phyloP scores from a whole-genome alignment of 768 basidiomycete genomes.

The Mrakia hoshinonis region DNA sequence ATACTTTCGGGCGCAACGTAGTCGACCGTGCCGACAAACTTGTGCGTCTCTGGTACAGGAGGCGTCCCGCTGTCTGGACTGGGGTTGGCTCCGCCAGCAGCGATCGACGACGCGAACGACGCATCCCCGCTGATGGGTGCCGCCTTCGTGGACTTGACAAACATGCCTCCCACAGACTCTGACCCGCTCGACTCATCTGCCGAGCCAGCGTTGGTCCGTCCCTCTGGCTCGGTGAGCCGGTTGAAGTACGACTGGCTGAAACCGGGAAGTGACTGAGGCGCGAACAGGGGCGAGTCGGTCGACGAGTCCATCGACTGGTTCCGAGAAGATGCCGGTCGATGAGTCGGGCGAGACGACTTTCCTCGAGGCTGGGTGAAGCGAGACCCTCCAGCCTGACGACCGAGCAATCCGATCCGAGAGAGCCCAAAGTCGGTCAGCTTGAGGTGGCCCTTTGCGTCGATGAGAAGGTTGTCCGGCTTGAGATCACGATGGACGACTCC shows the following conservation, averaged over 20 bases:
- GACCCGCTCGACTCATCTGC: slow-evolving; percentile 59
- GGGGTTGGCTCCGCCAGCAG: slow-evolving; percentile 43
- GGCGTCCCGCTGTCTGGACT: slow-evolving; percentile 32
- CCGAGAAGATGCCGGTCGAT: slow-evolving; percentile 11
- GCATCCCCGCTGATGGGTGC: slow-evolving; percentile 35
- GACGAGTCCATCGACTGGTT: slow-evolving; percentile 30
- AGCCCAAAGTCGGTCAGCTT: slow-evolving; percentile 98
- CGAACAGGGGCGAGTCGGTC: slow-evolving; percentile 38
- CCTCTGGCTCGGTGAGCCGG: slow-evolving; percentile 17
- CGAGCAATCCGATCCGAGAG: slow-evolving; percentile 92
- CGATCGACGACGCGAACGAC: slow-evolving; percentile 76
- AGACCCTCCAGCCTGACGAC: slow-evolving; percentile 62
- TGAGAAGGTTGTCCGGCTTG: slow-evolving; percentile 95
- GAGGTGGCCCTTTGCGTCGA: slow-evolving; percentile 90
- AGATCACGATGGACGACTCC: slow-evolving; percentile 96
- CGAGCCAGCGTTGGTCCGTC: slow-evolving; percentile 31
- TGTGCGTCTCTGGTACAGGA: slow-evolving; percentile 60
- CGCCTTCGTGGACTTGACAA: slow-evolving; percentile 56
- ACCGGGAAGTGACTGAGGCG: slow-evolving; percentile 36
- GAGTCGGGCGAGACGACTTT: slow-evolving; percentile 41
- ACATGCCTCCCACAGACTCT: slow-evolving; percentile 5
- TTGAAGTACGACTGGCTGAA: slow-evolving; percentile 42
- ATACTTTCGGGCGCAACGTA: slow-evolving; percentile 80
- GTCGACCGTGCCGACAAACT: slow-evolving; percentile 95
- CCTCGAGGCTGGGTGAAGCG: slow-evolving; percentile 38